Conservation (phyloP, 2,329 filamentous ascomycete genomes). For the Lachnum nothofagi region DNA sequence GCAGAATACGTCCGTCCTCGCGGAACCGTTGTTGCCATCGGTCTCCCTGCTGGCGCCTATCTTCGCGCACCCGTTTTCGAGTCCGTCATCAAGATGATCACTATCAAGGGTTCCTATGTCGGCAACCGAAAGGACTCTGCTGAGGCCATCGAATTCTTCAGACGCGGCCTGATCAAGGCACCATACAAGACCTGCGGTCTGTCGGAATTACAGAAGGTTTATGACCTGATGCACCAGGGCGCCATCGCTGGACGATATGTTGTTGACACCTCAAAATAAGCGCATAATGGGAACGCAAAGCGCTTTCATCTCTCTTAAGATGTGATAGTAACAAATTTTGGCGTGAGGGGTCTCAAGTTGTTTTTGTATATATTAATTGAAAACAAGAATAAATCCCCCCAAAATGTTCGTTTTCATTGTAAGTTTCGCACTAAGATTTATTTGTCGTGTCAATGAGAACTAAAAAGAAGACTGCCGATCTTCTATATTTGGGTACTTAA, state of each 20-base stretch:
- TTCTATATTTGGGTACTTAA: no score
- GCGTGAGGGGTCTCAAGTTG: no score
- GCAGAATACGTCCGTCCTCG: constrained; percentile 76
- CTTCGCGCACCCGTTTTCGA: constrained; percentile 83
- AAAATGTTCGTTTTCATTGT: no score
- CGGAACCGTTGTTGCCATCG: constrained; percentile 82
- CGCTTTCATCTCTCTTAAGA: no score
- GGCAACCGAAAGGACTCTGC: constrained; percentile 83
- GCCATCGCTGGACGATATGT: constrained; percentile 76
- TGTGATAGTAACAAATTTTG: no score
- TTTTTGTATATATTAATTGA: no score
- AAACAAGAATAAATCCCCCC: no score
- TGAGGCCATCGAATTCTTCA: constrained; percentile 88
- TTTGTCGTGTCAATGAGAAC: no score
- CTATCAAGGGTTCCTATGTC: constrained; percentile 88
- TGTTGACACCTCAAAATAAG: constrained; percentile 64
- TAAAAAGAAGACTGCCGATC: no score
- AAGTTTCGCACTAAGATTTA: no score
- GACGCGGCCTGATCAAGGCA: constrained; percentile 70
- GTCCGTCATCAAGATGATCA: constrained; percentile 84
- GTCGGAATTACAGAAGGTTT: constrained; percentile 74
- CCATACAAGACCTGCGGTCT: constrained; percentile 83
- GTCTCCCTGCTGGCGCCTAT: constrained; percentile 74
- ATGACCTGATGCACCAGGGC: constrained; percentile 65
- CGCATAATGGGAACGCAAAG: not conserved